A percentile compares a stretch with the other conserved stretches of the same genome.
phyloP scores from a whole-genome alignment of 2,329 filamentous ascomycete species.

The Blastomyces parvus region DNA sequence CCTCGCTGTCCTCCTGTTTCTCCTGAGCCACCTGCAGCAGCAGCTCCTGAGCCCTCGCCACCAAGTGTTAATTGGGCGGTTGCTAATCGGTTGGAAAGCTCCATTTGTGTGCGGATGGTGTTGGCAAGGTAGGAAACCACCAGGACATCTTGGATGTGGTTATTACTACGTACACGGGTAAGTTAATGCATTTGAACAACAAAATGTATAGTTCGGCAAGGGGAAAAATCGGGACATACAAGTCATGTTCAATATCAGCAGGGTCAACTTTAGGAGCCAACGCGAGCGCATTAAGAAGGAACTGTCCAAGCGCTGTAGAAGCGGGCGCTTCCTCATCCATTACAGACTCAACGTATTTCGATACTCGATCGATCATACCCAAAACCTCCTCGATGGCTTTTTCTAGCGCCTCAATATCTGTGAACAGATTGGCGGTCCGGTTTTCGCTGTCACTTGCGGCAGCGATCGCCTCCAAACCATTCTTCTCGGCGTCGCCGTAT shows the following conservation, averaged over 20 bases:
- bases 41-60: conserved; percentile 35
- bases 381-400: conserved; percentile 79
- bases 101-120: conserved; percentile 97
- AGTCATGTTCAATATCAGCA: conserved; percentile 86
- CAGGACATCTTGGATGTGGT: conserved; percentile 97
- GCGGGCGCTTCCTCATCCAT: conserved; percentile 80
- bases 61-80: conserved; percentile 59
- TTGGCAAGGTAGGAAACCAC: conserved; percentile 98
- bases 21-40: conserved; percentile 14
- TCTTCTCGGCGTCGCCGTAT: conserved; percentile 71
- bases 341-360: conserved; percentile 84
- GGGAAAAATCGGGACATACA: conserved; percentile 43
- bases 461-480: conserved; percentile 71
- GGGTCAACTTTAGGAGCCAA: conserved; percentile 91
- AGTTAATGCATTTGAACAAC: conserved; percentile 24
- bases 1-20: conserved; percentile 31
- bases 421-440: conserved; percentile 62
- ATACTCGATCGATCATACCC: conserved; percentile 80
- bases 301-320: conserved; percentile 86
- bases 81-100: conserved; percentile 88
- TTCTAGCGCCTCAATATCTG: conserved; percentile 84
- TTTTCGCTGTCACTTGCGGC: conserved; percentile 70
- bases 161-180: conserved; percentile 54
- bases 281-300: conserved; percentile 84
- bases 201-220: conserved; percentile 6